A percentile compares a stretch with the other conserved stretches of the same genome.
These are phyloP conservation scores for Caryocar brasiliense DNA, from an alignment of 441 rosid genomes.

Conservation along the genomic window DNA sequence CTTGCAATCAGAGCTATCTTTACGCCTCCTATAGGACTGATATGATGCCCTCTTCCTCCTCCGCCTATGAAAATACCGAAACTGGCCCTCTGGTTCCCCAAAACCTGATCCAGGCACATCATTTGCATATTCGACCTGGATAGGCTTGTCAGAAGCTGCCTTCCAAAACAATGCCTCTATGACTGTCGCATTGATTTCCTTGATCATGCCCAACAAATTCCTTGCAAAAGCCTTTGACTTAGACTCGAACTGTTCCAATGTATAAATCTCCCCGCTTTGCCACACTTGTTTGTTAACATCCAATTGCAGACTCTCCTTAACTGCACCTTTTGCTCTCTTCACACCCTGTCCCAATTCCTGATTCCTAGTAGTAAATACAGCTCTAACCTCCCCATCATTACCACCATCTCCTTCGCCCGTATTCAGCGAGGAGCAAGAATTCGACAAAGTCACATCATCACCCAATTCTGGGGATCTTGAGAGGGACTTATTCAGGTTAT, in stretches of 20 bases:
- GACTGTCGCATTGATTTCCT: conserved; percentile 64
- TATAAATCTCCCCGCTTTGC: conserved; percentile 95
- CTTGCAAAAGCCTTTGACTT: conserved; percentile 75
- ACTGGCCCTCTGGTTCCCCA: conserved; percentile 71
- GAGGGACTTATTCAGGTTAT: conserved; percentile 76
- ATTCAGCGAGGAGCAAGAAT: conserved; percentile 14
- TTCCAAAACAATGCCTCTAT: conserved; percentile 92
- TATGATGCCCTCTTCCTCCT: conserved; percentile 66
- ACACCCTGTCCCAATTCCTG: conserved; percentile 80
- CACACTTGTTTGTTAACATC: conserved; percentile 84
- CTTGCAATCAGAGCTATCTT: conserved; percentile 26
- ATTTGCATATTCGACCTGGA: conserved; percentile 88
- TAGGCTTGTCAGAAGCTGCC: conserved; percentile 75
- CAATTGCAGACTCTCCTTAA: conserved; percentile 27
- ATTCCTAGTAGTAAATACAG: conserved; percentile 89
- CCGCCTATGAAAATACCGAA: conserved; percentile 50
- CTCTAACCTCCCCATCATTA: conserved; percentile 44
- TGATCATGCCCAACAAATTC: conserved; percentile 48
- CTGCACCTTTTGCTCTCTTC: conserved; percentile 49
- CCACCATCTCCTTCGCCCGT: conserved; percentile 15
- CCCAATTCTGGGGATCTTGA: conserved; percentile 68
- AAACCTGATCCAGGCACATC: conserved; percentile 98
- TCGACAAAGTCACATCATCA: conserved; percentile 27
- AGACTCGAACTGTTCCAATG: conserved; percentile 86
- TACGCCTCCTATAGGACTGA: conserved; percentile 46